Conservation (phyloP, 768 basidiomycete species). For the Podaxis rugospora region DNA sequence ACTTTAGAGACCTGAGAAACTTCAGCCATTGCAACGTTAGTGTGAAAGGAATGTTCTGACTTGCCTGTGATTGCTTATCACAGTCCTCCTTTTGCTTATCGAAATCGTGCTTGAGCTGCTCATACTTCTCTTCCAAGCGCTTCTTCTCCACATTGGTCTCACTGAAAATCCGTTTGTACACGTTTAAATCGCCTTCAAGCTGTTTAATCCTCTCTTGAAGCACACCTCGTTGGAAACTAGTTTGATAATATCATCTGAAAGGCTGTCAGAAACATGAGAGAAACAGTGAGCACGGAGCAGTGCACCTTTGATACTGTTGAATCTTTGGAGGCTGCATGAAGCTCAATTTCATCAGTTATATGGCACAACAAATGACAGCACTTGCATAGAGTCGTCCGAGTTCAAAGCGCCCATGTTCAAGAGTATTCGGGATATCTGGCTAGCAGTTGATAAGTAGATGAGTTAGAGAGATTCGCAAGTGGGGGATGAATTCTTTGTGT, state of each 20-base stretch:
- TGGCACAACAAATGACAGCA: neutral
- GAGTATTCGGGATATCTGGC: neutral
- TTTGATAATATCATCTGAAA: conserved; percentile 33
- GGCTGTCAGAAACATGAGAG: neutral
- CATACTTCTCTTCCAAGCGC: conserved; percentile 19
- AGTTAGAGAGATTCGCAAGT: neutral
- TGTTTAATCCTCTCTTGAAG: conserved; percentile 27
- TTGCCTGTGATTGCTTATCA: conserved; percentile 39
- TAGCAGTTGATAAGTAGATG: neutral
- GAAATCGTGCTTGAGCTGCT: conserved; percentile 29
- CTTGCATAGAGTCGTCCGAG: conserved; percentile 1
- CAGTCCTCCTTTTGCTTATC: conserved; percentile 34
- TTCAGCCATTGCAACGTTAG: neutral
- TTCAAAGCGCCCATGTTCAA: neutral
- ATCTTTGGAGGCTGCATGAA: conserved; percentile 1
- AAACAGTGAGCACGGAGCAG: neutral
- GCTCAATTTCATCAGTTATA: neutral
- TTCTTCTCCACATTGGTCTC: conserved; percentile 31
- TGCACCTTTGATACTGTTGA: conserved; percentile 8
- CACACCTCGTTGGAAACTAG: conserved; percentile 29
- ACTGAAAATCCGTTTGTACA: conserved; percentile 39
- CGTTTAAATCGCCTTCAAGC: conserved; percentile 36
- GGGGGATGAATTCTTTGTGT: neutral
- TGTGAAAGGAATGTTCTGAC: neutral
- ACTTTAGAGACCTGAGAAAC: conserved; percentile 38